Evolutionary conservation across 257 asterid genomes (phyloP), one percentile per base, ranked within the genome.

Genomic region (Forsythia suspensa): DNA sequence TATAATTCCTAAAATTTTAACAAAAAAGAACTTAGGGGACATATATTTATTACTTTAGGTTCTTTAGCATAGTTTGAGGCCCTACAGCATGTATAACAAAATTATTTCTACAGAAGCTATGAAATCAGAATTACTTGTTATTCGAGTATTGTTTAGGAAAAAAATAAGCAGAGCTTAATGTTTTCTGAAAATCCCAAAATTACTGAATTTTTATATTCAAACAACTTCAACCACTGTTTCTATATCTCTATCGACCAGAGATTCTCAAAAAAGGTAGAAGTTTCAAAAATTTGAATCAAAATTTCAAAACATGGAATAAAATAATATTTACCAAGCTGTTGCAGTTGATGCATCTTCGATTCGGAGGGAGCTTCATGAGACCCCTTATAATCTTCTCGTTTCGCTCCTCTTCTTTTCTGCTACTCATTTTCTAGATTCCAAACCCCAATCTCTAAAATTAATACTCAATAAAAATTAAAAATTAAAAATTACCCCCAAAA

Each of bases 301-400:
- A 0, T 11, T 29, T 11, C n/a, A 4, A 40, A 40, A 76, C 71
- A 24, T 20, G 8, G 39, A 29, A 44, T 6, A 74, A 78, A 72
- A 18, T 71, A 52, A 72, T 4, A 77, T 39, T 69, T 80, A 94
- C 98, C 98, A 91, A 83, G 88, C 90, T 87, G 89, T 95, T 93
- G 87, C 97, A 95, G 91, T 95, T 95, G 46, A 95, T 91, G 94
- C 99, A 95, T 78, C 95, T 85, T 72, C 98, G 94, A 90, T 95
- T 95, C 65, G 98, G 99, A 73, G 98, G 99, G 82, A 95, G 97
- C 90, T 95, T 95, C 92, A 95, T 87, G 48, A 95, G 97, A 24
- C 99, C 99, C 81, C 98, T 86, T 37, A 95, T 92, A 77, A 93
- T 88, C 93, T 93, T 95, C 89, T 95, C 97, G 81, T 91, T 93